Base-by-base conservation (phyloP, 2,329 filamentous ascomycete genomes). In the Nemania serpens region DNA sequence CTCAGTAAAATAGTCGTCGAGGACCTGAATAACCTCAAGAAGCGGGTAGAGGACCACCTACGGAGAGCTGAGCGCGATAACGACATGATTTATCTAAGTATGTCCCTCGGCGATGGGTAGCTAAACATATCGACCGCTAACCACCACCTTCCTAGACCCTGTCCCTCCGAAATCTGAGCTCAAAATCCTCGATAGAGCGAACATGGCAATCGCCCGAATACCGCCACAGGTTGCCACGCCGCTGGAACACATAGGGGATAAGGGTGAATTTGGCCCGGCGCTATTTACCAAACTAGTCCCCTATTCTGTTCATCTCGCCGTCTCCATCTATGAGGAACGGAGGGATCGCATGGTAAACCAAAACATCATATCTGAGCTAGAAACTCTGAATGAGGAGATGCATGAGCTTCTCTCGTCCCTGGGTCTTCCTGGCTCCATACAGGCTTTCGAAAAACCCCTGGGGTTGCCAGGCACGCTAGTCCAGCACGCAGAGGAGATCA, bases 1-100 rank as follows among this genome's bases (percentile, higher is more conserved):
- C 83, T 98, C 59, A 95, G 89, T 75, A 93, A 92, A 70, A 81
- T 85, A 0, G 92, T 99, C 0, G 79, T 91, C 2, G 89, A 89
- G 1, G 95, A 98, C 74, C 78, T 99, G 29, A 90, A 91, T 57
- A 90, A 88, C 0, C 76, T 99, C 59, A 97, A 96, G 78, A 88
- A 82, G 61, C 88, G 89, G 62, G 90, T 97, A 0, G 84, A 89
- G 36, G 93, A 97, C 68, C 93, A 97, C 67, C 72, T 99, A 66
- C 97, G 96, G 76, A 83, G 94, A 48, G 93, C 94, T 0, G 94
- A 98, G 74, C 96, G 91, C 75, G 95, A 99, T 72, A 99, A 99
- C 67, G 94, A 99, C 74, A 82, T 96, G 69, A 97, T 99, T 15
- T 99, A 97, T 73, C 80, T 98, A 2, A 85, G 88, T 88, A 77